Base-by-base conservation (phyloP, 1,284 basidiomycete species). In the Marasmius fiardii region DNA sequence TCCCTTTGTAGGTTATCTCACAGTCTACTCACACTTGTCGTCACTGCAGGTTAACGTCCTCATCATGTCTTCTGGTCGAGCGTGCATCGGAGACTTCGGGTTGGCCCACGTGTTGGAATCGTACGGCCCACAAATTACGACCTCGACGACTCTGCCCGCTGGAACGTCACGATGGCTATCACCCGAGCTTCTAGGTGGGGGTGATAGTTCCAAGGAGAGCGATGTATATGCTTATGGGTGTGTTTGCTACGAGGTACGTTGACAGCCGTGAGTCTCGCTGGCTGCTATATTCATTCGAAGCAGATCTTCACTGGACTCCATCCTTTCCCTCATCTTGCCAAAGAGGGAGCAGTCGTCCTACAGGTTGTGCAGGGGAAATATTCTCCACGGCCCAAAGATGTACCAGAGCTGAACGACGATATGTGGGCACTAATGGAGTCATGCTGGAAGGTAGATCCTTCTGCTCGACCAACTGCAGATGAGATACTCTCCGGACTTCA, bases 321-420 rank as follows among this genome's bases (percentile, higher is more conserved):
- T 3, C 45, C 45, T 2, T 48, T 48, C 28, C 45, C 23, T 31
- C 7, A 48, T 10, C 21, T 48, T 31, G 16, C 16, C 21, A 28
- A 48, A 21, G 45, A 48, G 23, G 18, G 10, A 11, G 45, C 45
- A n/a, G 45, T 48, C 6, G 21, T 18, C 4, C 24, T 48, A 2
- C 21, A 24, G 2, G 45, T 48, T 5, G 16, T 28, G 23, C 45
- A 48, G 16, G 45, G 45, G 7, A 48, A 24, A 12, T 24, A 24
- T n/a, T 10, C 24, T 5, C 11, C 45, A 33, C 23, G 28, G 7
- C 45, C 45, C 61, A 6, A 41, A 41, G 7, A n/a, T 41, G n/a
- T 20, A 7, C 11, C 39, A 8, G 20, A 41, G 76, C 84, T 20
- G 31, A 41, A 7, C n/a, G 39, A 41, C 16, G n/a, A 16, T 41